Percentiles rank a stretch among this genome's conserved stretches.
phyloP scores from a whole-genome alignment of 148 eudicot species.

The Suaeda aralocaspica region DNA sequence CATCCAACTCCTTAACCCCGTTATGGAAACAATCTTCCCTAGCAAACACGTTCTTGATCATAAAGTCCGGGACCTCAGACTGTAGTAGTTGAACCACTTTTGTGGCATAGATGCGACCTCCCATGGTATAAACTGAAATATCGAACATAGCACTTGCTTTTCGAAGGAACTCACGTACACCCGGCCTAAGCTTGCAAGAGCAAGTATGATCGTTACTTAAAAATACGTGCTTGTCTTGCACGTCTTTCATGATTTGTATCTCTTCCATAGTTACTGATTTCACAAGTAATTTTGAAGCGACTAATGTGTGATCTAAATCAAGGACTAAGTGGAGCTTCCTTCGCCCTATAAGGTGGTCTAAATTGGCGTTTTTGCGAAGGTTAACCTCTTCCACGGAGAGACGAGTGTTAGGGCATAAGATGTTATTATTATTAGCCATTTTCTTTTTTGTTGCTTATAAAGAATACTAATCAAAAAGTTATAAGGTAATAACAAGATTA shows the following conservation, averaged over 20 bases:
- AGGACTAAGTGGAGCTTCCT: conserved; percentile 22
- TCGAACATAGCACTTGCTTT: conserved; percentile 18
- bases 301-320: conserved; percentile 20
- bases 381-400: not conserved
- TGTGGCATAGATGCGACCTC: not conserved
- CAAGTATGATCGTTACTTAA: too few species aligned
- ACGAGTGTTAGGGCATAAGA: too few species aligned
- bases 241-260: too few species aligned
- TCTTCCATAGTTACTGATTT: too few species aligned
- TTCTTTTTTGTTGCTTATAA: too few species aligned
- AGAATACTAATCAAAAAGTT: too few species aligned
- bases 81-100: conserved; percentile 2
- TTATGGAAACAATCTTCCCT: not conserved
- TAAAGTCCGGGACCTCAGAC: not conserved
- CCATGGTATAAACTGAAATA: conserved; percentile 14
- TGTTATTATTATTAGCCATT: too few species aligned
- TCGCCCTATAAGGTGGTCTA: not conserved
- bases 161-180: not conserved
- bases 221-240: too few species aligned
- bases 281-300: too few species aligned
- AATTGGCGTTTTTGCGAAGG: not conserved
- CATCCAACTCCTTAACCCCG: not conserved
- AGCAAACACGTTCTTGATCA: not conserved
- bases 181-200: conserved; percentile 21
- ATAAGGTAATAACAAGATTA: too few species aligned